Evolutionary conservation across 352 stramenopile genomes (phyloP), one percentile per base, ranked within the genome.

Genomic region (Phytophthora constricta): DNA sequence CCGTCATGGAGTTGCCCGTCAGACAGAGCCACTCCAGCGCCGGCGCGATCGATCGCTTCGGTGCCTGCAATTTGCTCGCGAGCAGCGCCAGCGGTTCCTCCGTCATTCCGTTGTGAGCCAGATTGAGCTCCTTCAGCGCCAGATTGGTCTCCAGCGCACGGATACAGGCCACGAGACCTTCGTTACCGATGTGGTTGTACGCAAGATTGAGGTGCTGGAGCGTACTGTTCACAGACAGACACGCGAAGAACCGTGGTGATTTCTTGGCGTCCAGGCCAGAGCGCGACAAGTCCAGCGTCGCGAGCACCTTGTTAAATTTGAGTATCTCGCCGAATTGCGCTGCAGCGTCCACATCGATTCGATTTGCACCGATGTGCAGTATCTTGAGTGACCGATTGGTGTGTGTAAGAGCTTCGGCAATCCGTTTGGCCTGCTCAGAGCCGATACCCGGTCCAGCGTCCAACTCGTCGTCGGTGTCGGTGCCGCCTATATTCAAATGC

Each of bases 61-160:
- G 46, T 2, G 69, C 57, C 10, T 68, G 61, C 0, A 89, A 41
- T 31, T 85, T 88, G 25, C 58, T 52, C 4, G 63, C 58, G 4
- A 92, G 48, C 5, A 90, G 42, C 41, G 79, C 78, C 16, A 90
- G 50, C 46, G 82, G 80, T 45, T 93, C 85, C 61, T 96, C 86
- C 0, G 85, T 92, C 62, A 96, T 90, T 16, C 69, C 60, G 49
- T 95, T 95, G 62, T 87, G 68, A 0, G 77, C 70, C n/a, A 96
- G 22, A 54, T 95, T 87, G 19, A 96, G 75, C n/a, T 95, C 81
- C 1, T 68, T 65, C 14, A 96, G 62, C 13, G 68, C 72, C 5
- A 58, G 62, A 58, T 94, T 92, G 7, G 52, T 60, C 34, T 91
- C 79, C 3, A 92, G 60, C n/a, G 82, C 76, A 2, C 68, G 72